These are phyloP conservation scores for Xylaria sp. DNA, from an alignment of 2,329 filamentous ascomycete genomes.

Conservation along the genomic window DNA sequence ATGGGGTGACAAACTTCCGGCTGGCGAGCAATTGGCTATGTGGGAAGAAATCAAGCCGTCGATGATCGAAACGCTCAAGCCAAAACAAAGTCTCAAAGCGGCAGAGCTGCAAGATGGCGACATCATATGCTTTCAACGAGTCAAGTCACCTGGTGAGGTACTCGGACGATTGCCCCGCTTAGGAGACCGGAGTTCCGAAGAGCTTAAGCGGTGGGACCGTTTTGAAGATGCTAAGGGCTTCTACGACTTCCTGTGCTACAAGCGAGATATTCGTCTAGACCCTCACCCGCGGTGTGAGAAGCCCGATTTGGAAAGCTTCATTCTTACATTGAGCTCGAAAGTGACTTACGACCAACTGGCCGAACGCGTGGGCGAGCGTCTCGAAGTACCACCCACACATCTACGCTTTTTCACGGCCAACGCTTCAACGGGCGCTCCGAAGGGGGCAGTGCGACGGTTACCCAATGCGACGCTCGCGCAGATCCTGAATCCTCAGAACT, in stretches of 20 bases:
- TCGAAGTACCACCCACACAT: constrained; percentile 77
- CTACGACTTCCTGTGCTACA: constrained; percentile 89
- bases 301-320: constrained; percentile 61
- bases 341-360: constrained; percentile 85
- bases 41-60: constrained; percentile 98
- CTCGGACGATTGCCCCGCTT: constrained; percentile 37
- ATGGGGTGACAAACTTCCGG: constrained; percentile 71
- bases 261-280: constrained; percentile 71
- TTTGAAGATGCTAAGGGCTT: constrained; percentile 73
- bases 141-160: constrained; percentile 39
- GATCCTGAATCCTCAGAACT: constrained; percentile 72
- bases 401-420: constrained; percentile 88
- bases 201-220: constrained; percentile 43
- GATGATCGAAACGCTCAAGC: constrained; percentile 94
- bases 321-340: constrained; percentile 75
- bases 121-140: constrained; percentile 87
- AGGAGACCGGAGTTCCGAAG: constrained; percentile 37
- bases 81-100: constrained; percentile 79
- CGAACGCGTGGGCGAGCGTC: constrained; percentile 71
- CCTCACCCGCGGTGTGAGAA: constrained; percentile 58
- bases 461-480: constrained; percentile 65
- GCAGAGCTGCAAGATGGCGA: constrained; percentile 97
- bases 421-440: constrained; percentile 68
- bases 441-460: constrained; percentile 68
- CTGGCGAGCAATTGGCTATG: constrained; percentile 58